Percentiles rank a stretch among this genome's conserved stretches.
Evolutionary conservation across 176 grass and related monocot genomes (phyloP).

Genomic region (Elaeis guineensis): DNA sequence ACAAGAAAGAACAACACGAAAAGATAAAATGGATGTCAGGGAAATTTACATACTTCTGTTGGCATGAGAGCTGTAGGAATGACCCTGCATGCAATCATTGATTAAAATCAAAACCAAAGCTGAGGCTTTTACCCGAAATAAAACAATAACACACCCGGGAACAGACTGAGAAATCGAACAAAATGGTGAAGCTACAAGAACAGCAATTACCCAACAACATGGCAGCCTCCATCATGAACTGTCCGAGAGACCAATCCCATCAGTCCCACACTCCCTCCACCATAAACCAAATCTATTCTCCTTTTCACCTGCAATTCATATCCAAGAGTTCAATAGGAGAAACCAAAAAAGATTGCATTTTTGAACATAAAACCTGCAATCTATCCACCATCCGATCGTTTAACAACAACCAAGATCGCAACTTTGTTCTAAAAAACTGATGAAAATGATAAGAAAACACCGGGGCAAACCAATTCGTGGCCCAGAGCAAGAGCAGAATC

Average conservation of each 20-base stretch:
- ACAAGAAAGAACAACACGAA: not conserved
- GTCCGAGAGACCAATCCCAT: constrained; percentile 94
- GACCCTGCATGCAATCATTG: constrained; percentile 47
- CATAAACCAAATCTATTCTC: constrained; percentile 82
- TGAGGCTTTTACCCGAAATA: not conserved
- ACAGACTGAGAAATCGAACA: too few species aligned
- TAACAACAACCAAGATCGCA: too few species aligned
- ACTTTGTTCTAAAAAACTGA: too few species aligned
- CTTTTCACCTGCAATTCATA: constrained; percentile 49
- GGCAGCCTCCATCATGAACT: constrained; percentile 73
- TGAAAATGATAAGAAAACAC: too few species aligned
- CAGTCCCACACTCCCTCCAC: constrained; percentile 85
- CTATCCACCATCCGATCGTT: too few species aligned
- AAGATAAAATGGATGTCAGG: not conserved
- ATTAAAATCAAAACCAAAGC: constrained; percentile 17
- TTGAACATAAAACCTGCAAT: too few species aligned
- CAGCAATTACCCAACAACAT: constrained; percentile 61
- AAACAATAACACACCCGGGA: not conserved
- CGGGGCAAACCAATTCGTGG: constrained; percentile 54
- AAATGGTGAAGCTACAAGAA: too few species aligned
- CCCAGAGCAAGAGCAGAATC: constrained; percentile 88
- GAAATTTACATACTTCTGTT: constrained; percentile 49
- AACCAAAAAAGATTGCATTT: too few species aligned
- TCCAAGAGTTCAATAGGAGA: too few species aligned
- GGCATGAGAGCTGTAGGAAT: constrained; percentile 93